Percentiles rank a stretch among this genome's conserved stretches.
These are phyloP conservation scores for Perkinsela sp. DNA, from an alignment of 208 protist genomes.

Conservation along the genomic window DNA sequence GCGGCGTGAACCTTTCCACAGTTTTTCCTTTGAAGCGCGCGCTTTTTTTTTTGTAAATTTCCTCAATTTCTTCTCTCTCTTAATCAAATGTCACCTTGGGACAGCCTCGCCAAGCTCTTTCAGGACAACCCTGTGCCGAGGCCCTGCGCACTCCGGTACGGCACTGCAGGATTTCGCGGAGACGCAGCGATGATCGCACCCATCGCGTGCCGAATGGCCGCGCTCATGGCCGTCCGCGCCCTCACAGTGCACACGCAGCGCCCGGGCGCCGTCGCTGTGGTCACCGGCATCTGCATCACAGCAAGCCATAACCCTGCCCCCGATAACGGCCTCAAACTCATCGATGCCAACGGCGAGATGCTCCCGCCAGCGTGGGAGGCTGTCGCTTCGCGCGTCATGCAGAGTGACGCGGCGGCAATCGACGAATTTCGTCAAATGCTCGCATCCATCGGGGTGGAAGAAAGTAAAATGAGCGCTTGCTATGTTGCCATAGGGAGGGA, in stretches of 20 bases:
- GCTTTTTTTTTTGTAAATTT: too few relatives aligned
- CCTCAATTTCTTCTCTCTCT: too few relatives aligned
- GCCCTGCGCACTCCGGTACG: constrained; percentile 11
- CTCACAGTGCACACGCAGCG: constrained; percentile 9
- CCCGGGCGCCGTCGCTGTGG: constrained; percentile 2
- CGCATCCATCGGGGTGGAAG: too few relatives aligned
- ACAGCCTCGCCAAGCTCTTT: too few relatives aligned
- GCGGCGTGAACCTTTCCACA: neutral
- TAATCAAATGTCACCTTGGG: too few relatives aligned
- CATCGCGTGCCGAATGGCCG: constrained; percentile 19
- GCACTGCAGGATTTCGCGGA: constrained; percentile 42
- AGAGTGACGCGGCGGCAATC: constrained; percentile 9
- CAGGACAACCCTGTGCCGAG: too few relatives aligned
- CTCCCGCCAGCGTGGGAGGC: constrained; percentile 24
- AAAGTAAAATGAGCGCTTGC: too few relatives aligned
- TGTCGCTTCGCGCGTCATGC: constrained; percentile 19
- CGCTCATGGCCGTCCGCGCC: constrained; percentile 19
- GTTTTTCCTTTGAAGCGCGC: too few relatives aligned
- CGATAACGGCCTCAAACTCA: constrained; percentile 63
- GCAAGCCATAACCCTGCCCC: constrained; percentile 44
- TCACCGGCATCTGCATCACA: constrained; percentile 40
- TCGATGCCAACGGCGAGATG: constrained; percentile 44
- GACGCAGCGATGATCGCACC: constrained; percentile 12
- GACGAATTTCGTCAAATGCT: neutral
- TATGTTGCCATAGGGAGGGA: too few relatives aligned